Conservation (phyloP, 2,329 filamentous ascomycete species). For the Pseudovirgaria hyperparasitica region DNA sequence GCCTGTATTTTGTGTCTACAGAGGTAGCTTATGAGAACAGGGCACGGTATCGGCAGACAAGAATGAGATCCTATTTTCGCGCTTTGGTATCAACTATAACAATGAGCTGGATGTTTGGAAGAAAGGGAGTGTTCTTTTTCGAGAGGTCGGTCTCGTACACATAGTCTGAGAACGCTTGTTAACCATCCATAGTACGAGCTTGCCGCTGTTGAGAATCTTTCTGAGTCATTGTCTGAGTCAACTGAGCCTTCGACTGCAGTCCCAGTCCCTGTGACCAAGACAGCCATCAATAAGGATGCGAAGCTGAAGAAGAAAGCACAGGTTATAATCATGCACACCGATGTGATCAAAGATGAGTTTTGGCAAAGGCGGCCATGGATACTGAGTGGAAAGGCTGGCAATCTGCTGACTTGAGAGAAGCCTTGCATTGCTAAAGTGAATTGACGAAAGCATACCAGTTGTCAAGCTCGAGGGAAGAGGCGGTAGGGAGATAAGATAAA, state of each 20-base stretch:
- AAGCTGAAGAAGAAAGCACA: constrained; percentile 71
- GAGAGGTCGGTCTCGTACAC: constrained; percentile 46
- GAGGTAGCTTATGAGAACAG: too few relatives aligned
- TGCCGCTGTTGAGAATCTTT: too few relatives aligned
- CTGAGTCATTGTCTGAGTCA: too few relatives aligned
- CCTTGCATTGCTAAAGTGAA: too few relatives aligned
- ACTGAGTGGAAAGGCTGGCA: constrained; percentile 23
- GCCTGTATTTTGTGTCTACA: not conserved
- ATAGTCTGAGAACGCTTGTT: too few relatives aligned
- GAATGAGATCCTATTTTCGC: constrained; percentile 86
- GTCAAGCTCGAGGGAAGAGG: too few relatives aligned
- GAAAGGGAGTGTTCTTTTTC: constrained; percentile 83
- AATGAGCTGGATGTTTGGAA: constrained; percentile 86
- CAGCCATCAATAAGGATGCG: constrained; percentile 69
- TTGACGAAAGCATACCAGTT: too few relatives aligned
- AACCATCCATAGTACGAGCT: not conserved
- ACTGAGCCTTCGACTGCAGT: too few relatives aligned
- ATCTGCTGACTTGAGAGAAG: too few relatives aligned
- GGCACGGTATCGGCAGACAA: constrained; percentile 80
- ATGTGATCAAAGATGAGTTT: constrained; percentile 92
- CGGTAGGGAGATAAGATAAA: too few relatives aligned
- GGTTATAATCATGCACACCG: constrained; percentile 72
- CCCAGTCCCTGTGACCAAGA: constrained; percentile 67
- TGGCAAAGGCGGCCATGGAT: constrained; percentile 79
- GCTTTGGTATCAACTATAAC: constrained; percentile 93